Evolutionary conservation across 2,329 filamentous ascomycete species (phyloP), one percentile per base, ranked within the genome.

Genomic region (Knufia fluminis): DNA sequence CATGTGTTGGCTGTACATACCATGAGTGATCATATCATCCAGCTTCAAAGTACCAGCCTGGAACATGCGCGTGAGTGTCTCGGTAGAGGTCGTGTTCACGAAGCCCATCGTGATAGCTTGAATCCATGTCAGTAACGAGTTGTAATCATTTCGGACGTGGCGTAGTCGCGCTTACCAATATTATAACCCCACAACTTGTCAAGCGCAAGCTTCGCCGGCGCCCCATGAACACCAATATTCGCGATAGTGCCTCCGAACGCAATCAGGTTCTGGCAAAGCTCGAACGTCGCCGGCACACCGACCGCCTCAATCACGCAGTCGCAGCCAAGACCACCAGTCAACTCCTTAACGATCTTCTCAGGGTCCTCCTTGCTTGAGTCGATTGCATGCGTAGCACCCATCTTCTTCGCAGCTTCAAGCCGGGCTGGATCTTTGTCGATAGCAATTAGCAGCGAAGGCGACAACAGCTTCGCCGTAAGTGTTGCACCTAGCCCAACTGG

Each of bases 291-390:
- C 0, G 74, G 73, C 7, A 76, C 64, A 1, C 77, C 77, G 1
- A 80, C 78, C 0, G 75, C 76, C 59, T 80, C 77, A 44, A 79
- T 76, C 1, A 80, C 76, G 0, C 73, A 66, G 51, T 81, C 76
- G 54, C 74, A 78, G 0, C 76, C 77, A 46, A 71, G 66, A 1
- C 69, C 71, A n/a, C 70, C 69, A 0, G 75, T 77, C 46, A 77
- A 53, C 0, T 60, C 61, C 55, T 66, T 66, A 1, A 77, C 64
- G 2, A 58, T 54, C 8, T 68, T 63, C 3, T 67, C 61, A 0
- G 67, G 63, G n/a, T 69, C 63, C 0, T 59, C 57, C 3, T 64
- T 52, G 2, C 55, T 57, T 16, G 69, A 66, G 54, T 73, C 66
- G 17, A 77, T 62, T 0, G 66, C 67, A 20, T 70, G 63, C 46